Conservation (phyloP, 495 filamentous ascomycete species). For the Lasiosphaeris hirsuta region DNA sequence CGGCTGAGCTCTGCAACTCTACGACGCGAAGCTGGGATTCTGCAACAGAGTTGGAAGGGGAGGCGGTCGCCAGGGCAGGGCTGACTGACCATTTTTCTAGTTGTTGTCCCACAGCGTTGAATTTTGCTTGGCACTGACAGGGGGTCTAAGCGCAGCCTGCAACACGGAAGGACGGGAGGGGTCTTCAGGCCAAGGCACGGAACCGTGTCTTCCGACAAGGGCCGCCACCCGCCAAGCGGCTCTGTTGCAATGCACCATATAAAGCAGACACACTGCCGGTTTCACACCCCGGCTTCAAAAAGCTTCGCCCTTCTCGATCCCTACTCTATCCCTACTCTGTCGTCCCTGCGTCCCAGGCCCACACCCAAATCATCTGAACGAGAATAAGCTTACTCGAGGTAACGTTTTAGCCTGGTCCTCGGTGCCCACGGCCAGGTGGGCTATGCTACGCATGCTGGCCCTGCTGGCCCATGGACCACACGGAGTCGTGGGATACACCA, state of each 20-base stretch:
- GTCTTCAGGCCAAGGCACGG: slow-evolving; percentile 12
- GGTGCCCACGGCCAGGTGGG: too few species aligned
- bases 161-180: slow-evolving; percentile 17
- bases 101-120: neutral
- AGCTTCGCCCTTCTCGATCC: slow-evolving; percentile 15
- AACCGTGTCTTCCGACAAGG: slow-evolving; percentile 14
- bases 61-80: slow-evolving; percentile 4
- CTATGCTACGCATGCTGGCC: too few species aligned
- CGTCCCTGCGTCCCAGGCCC: too few species aligned
- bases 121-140: neutral
- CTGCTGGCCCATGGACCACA: too few species aligned
- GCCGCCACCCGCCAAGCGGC: slow-evolving; percentile 8
- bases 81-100: slow-evolving; percentile 15
- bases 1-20: neutral
- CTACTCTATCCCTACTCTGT: slow-evolving; percentile 1
- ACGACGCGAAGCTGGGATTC: slow-evolving; percentile 1
- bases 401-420: too few species aligned
- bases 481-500: too few species aligned
- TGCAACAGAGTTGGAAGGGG: neutral
- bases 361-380: slow-evolving; percentile 1
- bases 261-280: slow-evolving; percentile 19
- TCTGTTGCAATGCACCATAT: slow-evolving; percentile 16
- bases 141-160: slow-evolving; percentile 10
- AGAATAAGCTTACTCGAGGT: neutral
- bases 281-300: slow-evolving; percentile 27